Conservation (phyloP, 2,329 filamentous ascomycete genomes). For the Clarireedia sp. region DNA sequence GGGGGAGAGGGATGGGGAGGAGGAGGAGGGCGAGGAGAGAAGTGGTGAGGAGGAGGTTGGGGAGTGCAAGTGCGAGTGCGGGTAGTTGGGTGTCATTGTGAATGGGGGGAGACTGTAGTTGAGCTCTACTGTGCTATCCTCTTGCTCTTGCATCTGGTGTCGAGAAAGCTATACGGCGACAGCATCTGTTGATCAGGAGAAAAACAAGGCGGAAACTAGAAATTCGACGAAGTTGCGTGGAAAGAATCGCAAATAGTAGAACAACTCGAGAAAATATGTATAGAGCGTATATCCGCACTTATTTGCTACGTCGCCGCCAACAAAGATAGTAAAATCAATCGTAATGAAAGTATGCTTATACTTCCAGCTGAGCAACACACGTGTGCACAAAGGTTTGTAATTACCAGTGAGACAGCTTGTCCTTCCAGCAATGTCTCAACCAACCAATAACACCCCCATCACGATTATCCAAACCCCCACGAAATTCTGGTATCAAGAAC, state of each 20-base stretch:
- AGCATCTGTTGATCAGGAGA: background rate
- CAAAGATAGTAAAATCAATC: background rate
- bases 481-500: background rate
- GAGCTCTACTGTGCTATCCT: background rate
- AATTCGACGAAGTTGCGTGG: background rate
- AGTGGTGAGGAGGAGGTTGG: slow-evolving; percentile 9
- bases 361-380: too few species aligned
- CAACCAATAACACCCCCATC: background rate
- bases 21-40: slow-evolving; percentile 8
- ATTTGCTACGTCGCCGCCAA: too few species aligned
- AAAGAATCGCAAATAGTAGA: background rate
- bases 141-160: background rate
- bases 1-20: background rate
- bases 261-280: background rate
- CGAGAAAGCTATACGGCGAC: background rate
- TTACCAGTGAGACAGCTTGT: background rate
- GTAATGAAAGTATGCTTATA: background rate
- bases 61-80: too few species aligned
- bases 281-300: background rate
- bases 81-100: background rate
- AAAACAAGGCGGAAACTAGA: background rate
- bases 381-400: too few species aligned
- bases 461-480: background rate
- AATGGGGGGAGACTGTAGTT: background rate
- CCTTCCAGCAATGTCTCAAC: background rate